Conservation (phyloP, 164 flowering plant genomes). For the Warburgia ugandensis region DNA sequence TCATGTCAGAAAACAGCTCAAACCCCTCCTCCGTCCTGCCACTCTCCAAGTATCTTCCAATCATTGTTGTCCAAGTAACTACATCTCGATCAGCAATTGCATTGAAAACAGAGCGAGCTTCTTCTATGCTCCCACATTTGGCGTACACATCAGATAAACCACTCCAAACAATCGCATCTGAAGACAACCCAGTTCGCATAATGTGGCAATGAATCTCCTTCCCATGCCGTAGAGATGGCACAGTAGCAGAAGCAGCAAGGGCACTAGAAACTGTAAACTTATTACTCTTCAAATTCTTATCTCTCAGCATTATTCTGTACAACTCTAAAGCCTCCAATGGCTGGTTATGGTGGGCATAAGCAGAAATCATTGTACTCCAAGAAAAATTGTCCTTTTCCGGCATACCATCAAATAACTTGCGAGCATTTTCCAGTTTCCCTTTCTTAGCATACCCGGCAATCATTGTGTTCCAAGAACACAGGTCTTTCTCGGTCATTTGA, state of each 20-base stretch:
- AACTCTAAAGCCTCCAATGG: conserved; percentile 21
- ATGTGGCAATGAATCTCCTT: conserved; percentile 26
- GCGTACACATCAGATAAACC: conserved; percentile 28
- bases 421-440: conserved; percentile 22
- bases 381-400: conserved; percentile 22
- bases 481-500: conserved; percentile 22
- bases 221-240: conserved; percentile 18
- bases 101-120: conserved; percentile 22
- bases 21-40: conserved; percentile 24
- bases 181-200: conserved; percentile 16
- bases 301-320: conserved; percentile 17
- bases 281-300: conserved; percentile 9
- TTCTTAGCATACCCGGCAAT: conserved; percentile 19
- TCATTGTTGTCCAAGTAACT: conserved; percentile 30
- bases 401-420: conserved; percentile 20
- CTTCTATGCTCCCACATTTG: conserved; percentile 25
- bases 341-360: conserved; percentile 18
- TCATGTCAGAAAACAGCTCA: conserved; percentile 16
- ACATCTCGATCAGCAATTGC: conserved; percentile 20
- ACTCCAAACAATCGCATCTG: conserved; percentile 28
- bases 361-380: conserved; percentile 31
- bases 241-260: conserved; percentile 22
- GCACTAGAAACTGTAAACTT: conserved; percentile 23
- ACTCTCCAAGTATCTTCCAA: conserved; percentile 22
- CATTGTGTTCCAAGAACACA: conserved; percentile 30